Evolutionary conservation across 768 basidiomycete genomes (phyloP).

Genomic region (Hirschioporus abietinus): DNA sequence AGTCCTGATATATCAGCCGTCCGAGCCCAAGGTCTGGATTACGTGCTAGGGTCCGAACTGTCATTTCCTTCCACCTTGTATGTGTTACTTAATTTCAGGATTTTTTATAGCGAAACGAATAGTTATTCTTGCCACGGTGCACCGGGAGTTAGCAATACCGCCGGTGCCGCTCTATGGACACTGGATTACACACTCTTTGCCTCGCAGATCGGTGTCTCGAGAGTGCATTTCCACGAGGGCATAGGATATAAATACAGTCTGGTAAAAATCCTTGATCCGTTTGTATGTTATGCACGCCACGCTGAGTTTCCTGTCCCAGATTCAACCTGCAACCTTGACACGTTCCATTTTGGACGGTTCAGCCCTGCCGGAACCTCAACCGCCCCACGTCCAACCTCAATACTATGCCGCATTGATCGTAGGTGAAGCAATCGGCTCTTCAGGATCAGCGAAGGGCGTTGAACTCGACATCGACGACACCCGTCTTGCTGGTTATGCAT

Average conservation of each 20-base stretch:
- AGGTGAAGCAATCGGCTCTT: slow-evolving; percentile 49
- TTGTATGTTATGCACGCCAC: slow-evolving; percentile 3
- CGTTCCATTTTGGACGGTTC: slow-evolving; percentile 54
- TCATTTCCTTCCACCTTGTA: neutral
- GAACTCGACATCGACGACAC: slow-evolving; percentile 46
- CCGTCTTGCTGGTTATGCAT: slow-evolving; percentile 54
- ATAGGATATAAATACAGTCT: slow-evolving; percentile 70
- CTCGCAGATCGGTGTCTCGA: slow-evolving; percentile 46
- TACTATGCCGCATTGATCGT: slow-evolving; percentile 64
- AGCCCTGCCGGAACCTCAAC: slow-evolving; percentile 39
- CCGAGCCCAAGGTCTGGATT: slow-evolving; percentile 39
- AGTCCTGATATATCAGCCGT: slow-evolving; percentile 50
- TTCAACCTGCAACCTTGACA: slow-evolving; percentile 57
- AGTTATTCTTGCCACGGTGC: slow-evolving; percentile 45
- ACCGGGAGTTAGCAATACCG: slow-evolving; percentile 59
- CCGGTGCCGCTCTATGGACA: slow-evolving; percentile 66
- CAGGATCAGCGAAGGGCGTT: slow-evolving; percentile 33
- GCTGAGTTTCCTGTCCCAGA: slow-evolving; percentile 29
- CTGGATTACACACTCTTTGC: slow-evolving; percentile 62
- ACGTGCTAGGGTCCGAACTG: slow-evolving; percentile 38
- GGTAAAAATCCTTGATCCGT: slow-evolving; percentile 24
- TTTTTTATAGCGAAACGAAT: slow-evolving; percentile 42
- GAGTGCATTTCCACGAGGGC: slow-evolving; percentile 60
- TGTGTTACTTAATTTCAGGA: neutral
- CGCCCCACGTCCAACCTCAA: slow-evolving; percentile 58